Base-by-base conservation (phyloP, 139 green algal species). In the Pleodorina starrii region DNA sequence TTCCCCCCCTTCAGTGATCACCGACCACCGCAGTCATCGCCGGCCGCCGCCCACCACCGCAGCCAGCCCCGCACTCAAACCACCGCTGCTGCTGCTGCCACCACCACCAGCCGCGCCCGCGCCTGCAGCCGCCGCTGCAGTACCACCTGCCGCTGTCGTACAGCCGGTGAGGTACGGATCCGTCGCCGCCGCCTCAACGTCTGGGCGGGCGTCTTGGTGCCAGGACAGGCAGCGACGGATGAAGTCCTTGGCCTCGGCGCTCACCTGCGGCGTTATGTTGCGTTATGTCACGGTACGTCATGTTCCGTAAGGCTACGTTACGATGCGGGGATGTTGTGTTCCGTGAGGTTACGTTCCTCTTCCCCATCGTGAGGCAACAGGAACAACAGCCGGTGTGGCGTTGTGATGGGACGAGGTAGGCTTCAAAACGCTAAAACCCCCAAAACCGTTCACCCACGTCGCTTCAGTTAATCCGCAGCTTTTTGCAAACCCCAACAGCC, bases 241-340 rank as follows among this genome's bases (percentile, higher is more conserved):
- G 93, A 98, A 99, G 44, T 96, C 96, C 73, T 97, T 97, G 84
- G 91, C 95, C 50, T 98, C 97, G 2, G 88, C 43, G 25, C 96
- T 98, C n/a, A 92, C 78, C 63, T 88, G 78, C 17, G 36, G 10
- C 35, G 35, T 60, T 60, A 14, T 60, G 17, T 60, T 60, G 14
- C 50, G 14, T 60, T 17, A 17, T 60, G 14, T 60, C 50, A 25
- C 17, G 50, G n/a, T n/a, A n/a, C n/a, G n/a, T 60, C 17, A 14
- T 60, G 17, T 60, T 60, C 50, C 50, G 14, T 60, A 14, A 17
- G 14, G 14, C 17, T 17, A 25, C 17, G 50, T 60, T 60, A n/a
- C n/a, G n/a, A n/a, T n/a, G n/a, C n/a, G n/a, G n/a, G n/a, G n/a
- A n/a, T n/a, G n/a, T 60, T 60, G 14, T 60, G 17, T 60, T 60